phyloP scores from a whole-genome alignment of 192 early-diverging fungal species.

The Coemansia sp. region DNA sequence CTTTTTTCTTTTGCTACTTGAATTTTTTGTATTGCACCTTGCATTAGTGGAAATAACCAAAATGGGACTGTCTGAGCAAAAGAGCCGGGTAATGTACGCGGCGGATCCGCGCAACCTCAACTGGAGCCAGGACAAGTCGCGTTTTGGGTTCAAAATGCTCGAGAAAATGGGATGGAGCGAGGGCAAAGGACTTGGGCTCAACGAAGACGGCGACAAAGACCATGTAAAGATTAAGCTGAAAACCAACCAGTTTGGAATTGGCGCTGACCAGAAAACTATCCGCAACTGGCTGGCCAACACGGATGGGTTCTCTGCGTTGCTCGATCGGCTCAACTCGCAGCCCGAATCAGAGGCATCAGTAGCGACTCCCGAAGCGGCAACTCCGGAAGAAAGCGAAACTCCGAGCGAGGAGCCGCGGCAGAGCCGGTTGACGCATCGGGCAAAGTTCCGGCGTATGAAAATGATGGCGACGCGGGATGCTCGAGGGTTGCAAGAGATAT shows the following conservation, averaged over 20 bases:
- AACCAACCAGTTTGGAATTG: slow-evolving; percentile 85
- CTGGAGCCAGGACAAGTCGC: slow-evolving; percentile 83
- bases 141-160: slow-evolving; percentile 89
- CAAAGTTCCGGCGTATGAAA: slow-evolving; percentile 50
- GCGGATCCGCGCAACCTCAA: slow-evolving; percentile 88
- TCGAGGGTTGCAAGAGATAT: slow-evolving; percentile 52
- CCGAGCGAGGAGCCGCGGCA: slow-evolving; percentile 37
- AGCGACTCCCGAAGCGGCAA: too few species aligned
- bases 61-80: slow-evolving; percentile 50
- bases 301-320: slow-evolving; percentile 76
- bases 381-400: not conserved
- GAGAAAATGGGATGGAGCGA: slow-evolving; percentile 95
- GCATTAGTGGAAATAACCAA: not conserved
- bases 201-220: slow-evolving; percentile 79
- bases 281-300: slow-evolving; percentile 97
- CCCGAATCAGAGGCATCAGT: not conserved
- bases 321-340: slow-evolving; percentile 71
- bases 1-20: not conserved
- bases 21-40: slow-evolving; percentile 1
- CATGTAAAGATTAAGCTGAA: slow-evolving; percentile 88
- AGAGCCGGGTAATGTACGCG: slow-evolving; percentile 54
- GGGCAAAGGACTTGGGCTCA: slow-evolving; percentile 87
- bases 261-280: slow-evolving; percentile 78
- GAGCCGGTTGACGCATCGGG: slow-evolving; percentile 10
- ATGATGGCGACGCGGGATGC: slow-evolving; percentile 42